Conservation (phyloP, 2,329 filamentous ascomycete species). For the Cordyceps tenuipes region DNA sequence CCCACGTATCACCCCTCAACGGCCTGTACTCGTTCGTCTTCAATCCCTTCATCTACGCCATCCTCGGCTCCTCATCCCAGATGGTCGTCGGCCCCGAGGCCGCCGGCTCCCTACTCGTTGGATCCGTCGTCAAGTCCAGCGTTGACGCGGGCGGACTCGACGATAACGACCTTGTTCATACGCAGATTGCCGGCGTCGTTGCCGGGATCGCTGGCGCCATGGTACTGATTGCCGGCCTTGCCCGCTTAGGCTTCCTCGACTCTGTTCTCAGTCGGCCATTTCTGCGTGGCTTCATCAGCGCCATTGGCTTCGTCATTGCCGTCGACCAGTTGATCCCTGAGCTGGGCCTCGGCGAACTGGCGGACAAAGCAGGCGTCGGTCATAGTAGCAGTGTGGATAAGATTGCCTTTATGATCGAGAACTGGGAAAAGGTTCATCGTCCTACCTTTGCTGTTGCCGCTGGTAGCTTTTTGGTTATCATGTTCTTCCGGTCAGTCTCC, state of each 20-base stretch:
- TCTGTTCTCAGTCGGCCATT: conserved; percentile 91
- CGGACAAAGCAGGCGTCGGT: conserved; percentile 55
- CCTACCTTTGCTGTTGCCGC: conserved; percentile 71
- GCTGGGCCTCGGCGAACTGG: conserved; percentile 63
- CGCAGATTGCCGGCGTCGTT: conserved; percentile 77
- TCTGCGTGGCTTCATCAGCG: conserved; percentile 89
- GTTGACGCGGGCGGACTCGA: conserved; percentile 61
- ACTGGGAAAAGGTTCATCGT: conserved; percentile 58
- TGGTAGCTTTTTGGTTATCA: conserved; percentile 76
- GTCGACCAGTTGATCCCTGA: conserved; percentile 93
- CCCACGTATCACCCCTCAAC: conserved; percentile 86
- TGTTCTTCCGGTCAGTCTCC: conserved; percentile 66
- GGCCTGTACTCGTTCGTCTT: conserved; percentile 92
- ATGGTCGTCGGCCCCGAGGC: conserved; percentile 95
- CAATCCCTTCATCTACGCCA: conserved; percentile 81
- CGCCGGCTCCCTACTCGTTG: conserved; percentile 82
- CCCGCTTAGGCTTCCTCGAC: conserved; percentile 83
- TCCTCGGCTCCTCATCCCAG: conserved; percentile 83
- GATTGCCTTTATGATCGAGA: conserved; percentile 65
- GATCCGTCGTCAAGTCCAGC: conserved; percentile 72
- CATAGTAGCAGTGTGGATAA: conserved; percentile 87
- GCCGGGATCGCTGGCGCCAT: conserved; percentile 81
- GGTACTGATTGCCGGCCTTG: conserved; percentile 79
- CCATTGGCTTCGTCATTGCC: conserved; percentile 91
- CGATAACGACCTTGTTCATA: conserved; percentile 59